Percentiles rank a stretch among this genome's conserved stretches.
Evolutionary conservation across 1,284 basidiomycete species (phyloP).

Genomic region (Melampsora americana): DNA sequence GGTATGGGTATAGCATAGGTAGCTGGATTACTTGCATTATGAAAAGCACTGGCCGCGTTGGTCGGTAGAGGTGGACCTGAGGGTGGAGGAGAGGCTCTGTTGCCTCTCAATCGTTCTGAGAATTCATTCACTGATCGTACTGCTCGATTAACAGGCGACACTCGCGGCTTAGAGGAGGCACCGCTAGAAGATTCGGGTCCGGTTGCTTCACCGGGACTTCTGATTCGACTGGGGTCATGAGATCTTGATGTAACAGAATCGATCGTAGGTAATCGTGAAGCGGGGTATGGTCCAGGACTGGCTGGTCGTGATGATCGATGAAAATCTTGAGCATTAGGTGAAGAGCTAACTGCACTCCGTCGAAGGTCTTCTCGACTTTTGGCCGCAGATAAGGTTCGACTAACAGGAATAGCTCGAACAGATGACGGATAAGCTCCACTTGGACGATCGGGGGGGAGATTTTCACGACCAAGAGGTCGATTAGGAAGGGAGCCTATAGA

Average conservation of each 20-base stretch:
- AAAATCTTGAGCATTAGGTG: constrained; percentile 10
- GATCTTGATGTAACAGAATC: constrained; percentile 50
- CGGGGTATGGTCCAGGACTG: constrained; percentile 30
- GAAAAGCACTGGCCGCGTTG: constrained; percentile 32
- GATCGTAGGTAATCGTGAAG: constrained; percentile 27
- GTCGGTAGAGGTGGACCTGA: constrained; percentile 40
- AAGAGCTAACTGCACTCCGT: constrained; percentile 15
- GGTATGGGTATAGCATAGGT: constrained; percentile 46
- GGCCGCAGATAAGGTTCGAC: constrained; percentile 21
- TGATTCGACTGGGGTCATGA: constrained; percentile 54
- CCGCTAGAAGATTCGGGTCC: not conserved
- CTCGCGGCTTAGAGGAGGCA: constrained; percentile 36
- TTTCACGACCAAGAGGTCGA: constrained; percentile 37
- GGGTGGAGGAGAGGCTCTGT: constrained; percentile 16
- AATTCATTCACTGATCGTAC: constrained; percentile 43
- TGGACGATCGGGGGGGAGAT: constrained; percentile 22
- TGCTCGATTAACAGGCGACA: constrained; percentile 42
- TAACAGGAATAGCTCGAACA: constrained; percentile 32
- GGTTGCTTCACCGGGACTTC: constrained; percentile 46
- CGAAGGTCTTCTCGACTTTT: constrained; percentile 37
- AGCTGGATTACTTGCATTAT: constrained; percentile 46
- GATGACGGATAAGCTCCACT: constrained; percentile 15
- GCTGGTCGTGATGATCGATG: constrained; percentile 13
- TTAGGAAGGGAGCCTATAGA: constrained; percentile 16
- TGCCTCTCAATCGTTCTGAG: constrained; percentile 37